Conservation (phyloP, 2,329 filamentous ascomycete species). For the Cercospora sp. region DNA sequence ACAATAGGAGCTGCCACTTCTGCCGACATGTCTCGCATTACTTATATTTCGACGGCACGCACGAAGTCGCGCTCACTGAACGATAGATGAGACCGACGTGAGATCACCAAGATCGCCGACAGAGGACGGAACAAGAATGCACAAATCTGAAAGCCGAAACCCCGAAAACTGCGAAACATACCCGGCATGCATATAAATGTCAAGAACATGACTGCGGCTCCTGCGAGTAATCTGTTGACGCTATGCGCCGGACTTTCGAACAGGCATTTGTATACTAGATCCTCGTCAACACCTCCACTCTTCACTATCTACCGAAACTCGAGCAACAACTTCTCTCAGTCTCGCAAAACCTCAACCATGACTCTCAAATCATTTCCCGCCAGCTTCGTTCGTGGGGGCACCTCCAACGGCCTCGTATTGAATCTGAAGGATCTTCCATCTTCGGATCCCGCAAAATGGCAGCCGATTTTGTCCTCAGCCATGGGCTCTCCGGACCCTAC, state of each 20-base stretch:
- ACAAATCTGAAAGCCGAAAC: neutral
- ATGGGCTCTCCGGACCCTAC: constrained; percentile 67
- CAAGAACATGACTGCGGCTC: neutral
- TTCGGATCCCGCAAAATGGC: constrained; percentile 48
- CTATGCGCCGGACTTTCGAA: neutral
- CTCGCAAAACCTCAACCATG: constrained; percentile 18
- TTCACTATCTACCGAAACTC: constrained; percentile 10
- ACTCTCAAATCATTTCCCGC: constrained; percentile 45
- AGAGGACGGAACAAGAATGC: neutral
- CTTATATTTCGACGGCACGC: neutral
- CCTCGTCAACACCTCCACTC: neutral
- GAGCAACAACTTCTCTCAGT: constrained; percentile 5
- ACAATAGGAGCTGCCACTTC: neutral
- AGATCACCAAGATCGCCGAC: neutral
- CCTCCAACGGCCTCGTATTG: constrained; percentile 67
- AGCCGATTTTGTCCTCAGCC: constrained; percentile 56
- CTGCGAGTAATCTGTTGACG: neutral
- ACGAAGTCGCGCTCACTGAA: neutral
- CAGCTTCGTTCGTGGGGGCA: constrained; percentile 67
- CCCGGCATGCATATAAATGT: neutral
- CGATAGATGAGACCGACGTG: neutral
- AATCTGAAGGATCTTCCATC: constrained; percentile 54
- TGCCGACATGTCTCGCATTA: neutral
- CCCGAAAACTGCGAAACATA: neutral
- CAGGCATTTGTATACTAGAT: neutral